phyloP scores from a whole-genome alignment of 768 basidiomycete species.

The Boletus eberwhitei region DNA sequence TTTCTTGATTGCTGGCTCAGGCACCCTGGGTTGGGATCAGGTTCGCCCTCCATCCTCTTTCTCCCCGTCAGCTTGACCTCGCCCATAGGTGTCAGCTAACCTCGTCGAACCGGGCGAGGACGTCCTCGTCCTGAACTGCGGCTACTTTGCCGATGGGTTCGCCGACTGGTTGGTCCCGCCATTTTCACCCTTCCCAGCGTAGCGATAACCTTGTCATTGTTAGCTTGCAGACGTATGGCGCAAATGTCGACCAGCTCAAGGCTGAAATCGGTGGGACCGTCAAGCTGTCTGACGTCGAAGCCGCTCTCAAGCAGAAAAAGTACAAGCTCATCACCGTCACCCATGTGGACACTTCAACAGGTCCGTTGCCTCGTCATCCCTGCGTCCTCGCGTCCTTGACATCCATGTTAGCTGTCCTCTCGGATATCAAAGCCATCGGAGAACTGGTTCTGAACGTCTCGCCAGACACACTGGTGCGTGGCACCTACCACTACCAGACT shows the following conservation, averaged over 20 bases:
- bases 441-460: slow-evolving; percentile 71
- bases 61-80: neutral
- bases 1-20: slow-evolving; percentile 91
- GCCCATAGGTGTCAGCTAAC: slow-evolving; percentile 78
- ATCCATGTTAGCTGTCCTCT: slow-evolving; percentile 64
- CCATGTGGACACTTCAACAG: slow-evolving; percentile 91
- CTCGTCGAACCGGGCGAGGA: slow-evolving; percentile 79
- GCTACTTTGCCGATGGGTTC: slow-evolving; percentile 94
- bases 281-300: slow-evolving; percentile 53
- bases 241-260: slow-evolving; percentile 77
- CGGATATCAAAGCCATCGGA: slow-evolving; percentile 74
- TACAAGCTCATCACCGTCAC: slow-evolving; percentile 93
- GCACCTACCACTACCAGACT: neutral
- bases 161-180: slow-evolving; percentile 62
- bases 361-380: slow-evolving; percentile 27
- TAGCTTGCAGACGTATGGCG: slow-evolving; percentile 86
- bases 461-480: slow-evolving; percentile 74
- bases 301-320: slow-evolving; percentile 69
- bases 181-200: neutral
- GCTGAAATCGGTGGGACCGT: slow-evolving; percentile 83
- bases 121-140: slow-evolving; percentile 81
- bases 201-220: neutral
- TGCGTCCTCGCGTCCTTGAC: neutral
- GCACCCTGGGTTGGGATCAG: slow-evolving; percentile 97
- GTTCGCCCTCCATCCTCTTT: slow-evolving; percentile 33